Conservation (phyloP, 2,329 filamentous ascomycete species). For the Alternaria sp. region DNA sequence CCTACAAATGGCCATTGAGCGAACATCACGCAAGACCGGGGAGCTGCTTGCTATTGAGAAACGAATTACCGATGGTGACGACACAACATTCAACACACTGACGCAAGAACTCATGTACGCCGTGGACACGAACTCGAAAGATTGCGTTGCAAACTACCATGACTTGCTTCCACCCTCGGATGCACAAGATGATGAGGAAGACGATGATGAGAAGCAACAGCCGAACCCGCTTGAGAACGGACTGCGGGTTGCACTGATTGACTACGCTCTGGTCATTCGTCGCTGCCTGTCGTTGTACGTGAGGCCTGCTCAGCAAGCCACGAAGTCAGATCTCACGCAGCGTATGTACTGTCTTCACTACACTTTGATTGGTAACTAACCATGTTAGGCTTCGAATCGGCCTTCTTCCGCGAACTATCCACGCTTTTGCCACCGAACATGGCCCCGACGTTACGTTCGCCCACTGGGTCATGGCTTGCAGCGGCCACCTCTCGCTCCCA, state of each 20-base stretch:
- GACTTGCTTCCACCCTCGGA: conserved; percentile 67
- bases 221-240: conserved; percentile 72
- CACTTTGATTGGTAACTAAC: conserved; percentile 14
- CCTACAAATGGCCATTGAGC: conserved; percentile 86
- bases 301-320: conserved; percentile 66
- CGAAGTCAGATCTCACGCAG: conserved; percentile 65
- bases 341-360: conserved; percentile 59
- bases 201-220: conserved; percentile 52
- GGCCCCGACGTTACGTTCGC: conserved; percentile 37
- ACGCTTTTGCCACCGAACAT: conserved; percentile 46
- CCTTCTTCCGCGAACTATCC: conserved; percentile 52
- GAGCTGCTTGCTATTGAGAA: conserved; percentile 81
- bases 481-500: conserved; percentile 36
- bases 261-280: conserved; percentile 88
- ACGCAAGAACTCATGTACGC: conserved; percentile 79
- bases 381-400: conserved; percentile 52
- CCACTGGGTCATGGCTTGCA: conserved; percentile 43
- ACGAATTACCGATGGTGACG: conserved; percentile 73
- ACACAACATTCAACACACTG: conserved; percentile 70
- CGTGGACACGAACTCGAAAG: conserved; percentile 75
- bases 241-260: conserved; percentile 82
- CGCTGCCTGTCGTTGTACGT: conserved; percentile 75
- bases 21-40: conserved; percentile 87
- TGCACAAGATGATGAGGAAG: conserved; percentile 44
- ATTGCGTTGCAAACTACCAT: conserved; percentile 79